Base-by-base conservation (phyloP, 2,329 filamentous ascomycete species). In the Aspergillus fischeri region DNA sequence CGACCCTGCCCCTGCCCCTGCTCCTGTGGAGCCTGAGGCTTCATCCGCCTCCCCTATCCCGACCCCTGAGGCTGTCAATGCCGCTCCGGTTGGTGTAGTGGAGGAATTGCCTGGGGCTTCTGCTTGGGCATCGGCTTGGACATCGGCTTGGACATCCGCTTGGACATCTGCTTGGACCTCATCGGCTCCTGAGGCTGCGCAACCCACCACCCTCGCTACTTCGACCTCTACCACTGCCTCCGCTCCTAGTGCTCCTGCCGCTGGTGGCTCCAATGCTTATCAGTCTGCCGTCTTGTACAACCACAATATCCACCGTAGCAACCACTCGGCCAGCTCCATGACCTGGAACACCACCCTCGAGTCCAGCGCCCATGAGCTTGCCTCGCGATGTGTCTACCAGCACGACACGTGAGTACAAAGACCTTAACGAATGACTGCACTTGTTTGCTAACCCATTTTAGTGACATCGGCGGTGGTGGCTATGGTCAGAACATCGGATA, bases 401-500 rank as follows among this genome's bases (percentile, higher is more conserved):
- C 93, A 97, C 75, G 83, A 92, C 73, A 84, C 84, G 87, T 91
- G 83, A 79, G 86, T 80, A 41, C 49, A 28, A 27, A 2, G 24
- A 0, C 4, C 10, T 14, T n/a, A 29, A 8, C 5, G 0, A 17
- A n/a, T 5, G 3, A n/a, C 27, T 58, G 24, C 28, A n/a, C 20
- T 38, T 11, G 52, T 50, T 29, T 45, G 44, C 63, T 66, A 52
- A 65, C 21, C 5, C 47, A 41, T 8, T 52, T 54, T 57, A 74
- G 70, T 65, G 86, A 82, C 66, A 72, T 78, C 27, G 78, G 83
- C 60, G 80, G 78, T 52, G 85, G 85, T 55, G 80, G 82, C 48
- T 95, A 94, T 70, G 94, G 94, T 62, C 94, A 99, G 79, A 99
- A 97, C 83, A 87, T 97, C 58, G 93, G 90, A 69, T 86, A 87